These are phyloP conservation scores for Debaryomyces sp. DNA, from an alignment of 1,139 yeast species.

Conservation along the genomic window DNA sequence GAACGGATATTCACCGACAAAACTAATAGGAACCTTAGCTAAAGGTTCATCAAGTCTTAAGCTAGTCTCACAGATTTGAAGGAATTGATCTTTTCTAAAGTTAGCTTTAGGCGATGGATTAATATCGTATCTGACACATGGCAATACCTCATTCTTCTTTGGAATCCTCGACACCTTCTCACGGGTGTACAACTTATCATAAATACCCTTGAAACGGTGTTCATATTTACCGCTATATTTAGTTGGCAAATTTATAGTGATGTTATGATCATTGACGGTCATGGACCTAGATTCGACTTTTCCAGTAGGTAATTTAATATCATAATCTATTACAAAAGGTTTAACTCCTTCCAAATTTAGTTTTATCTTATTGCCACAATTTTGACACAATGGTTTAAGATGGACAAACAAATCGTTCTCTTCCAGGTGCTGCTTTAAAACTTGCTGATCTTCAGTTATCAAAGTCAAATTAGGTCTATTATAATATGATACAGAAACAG, in stretches of 20 bases:
- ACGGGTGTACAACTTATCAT: conserved; percentile 66
- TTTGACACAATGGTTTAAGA: conserved; percentile 39
- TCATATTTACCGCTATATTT: conserved; percentile 57
- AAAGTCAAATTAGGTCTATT: conserved; percentile 55
- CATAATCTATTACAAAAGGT: conserved; percentile 76
- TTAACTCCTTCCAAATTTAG: conserved; percentile 55
- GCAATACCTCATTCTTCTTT: conserved; percentile 28
- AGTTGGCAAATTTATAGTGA: conserved; percentile 37
- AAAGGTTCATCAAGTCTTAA: conserved; percentile 29
- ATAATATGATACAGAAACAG: conserved; percentile 50
- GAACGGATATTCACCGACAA: conserved; percentile 70
- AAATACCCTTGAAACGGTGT: conserved; percentile 62
- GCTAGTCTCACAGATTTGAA: conserved; percentile 61
- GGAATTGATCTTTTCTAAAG: conserved; percentile 51
- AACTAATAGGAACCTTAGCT: conserved; percentile 57
- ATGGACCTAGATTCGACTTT: conserved; percentile 36
- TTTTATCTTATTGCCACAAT: conserved; percentile 26
- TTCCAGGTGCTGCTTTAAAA: conserved; percentile 23
- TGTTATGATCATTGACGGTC: conserved; percentile 28
- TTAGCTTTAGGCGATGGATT: conserved; percentile 60
- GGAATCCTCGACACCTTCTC: conserved; percentile 33
- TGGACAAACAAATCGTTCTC: conserved; percentile 18
- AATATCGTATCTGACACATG: conserved; percentile 61
- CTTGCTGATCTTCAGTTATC: conserved; percentile 17
- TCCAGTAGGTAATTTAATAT: conserved; percentile 63